Percentiles rank a stretch among this genome's conserved stretches.
phyloP scores from a whole-genome alignment of 306 rosid genomes.

The Trichosanthes cucumerina region DNA sequence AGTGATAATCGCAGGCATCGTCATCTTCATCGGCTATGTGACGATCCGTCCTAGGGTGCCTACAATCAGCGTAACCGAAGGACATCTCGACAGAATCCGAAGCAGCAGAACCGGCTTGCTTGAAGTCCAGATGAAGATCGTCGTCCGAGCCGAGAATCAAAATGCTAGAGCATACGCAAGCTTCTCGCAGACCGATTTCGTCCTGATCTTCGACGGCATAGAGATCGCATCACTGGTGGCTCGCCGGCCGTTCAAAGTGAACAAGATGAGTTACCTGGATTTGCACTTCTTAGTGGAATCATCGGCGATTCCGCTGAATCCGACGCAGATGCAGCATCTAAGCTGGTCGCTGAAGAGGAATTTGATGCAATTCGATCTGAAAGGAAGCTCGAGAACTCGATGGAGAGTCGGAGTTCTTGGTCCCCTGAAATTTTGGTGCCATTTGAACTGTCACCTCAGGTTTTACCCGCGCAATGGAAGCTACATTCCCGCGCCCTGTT shows the following conservation, averaged over 20 bases:
- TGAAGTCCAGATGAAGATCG: conserved; percentile 33
- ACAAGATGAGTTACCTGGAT: conserved; percentile 35
- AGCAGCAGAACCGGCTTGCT: conserved; percentile 40
- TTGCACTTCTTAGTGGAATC: conserved; percentile 30
- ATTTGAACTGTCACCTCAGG: conserved; percentile 49
- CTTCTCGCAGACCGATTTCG: conserved; percentile 40
- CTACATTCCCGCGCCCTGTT: conserved; percentile 40
- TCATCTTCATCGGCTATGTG: conserved; percentile 43
- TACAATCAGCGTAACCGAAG: conserved; percentile 32
- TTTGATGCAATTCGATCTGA: conserved; percentile 37
- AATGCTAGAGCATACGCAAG: conserved; percentile 61
- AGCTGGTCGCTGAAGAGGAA: conserved; percentile 40
- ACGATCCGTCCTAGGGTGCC: conserved; percentile 71
- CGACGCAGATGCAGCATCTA: conserved; percentile 37
- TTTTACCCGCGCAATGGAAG: conserved; percentile 53
- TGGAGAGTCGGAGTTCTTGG: conserved; percentile 63
- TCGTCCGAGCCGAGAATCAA: conserved; percentile 55
- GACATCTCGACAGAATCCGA: conserved; percentile 35
- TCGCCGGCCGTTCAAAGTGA: conserved; percentile 33
- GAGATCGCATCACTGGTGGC: conserved; percentile 42
- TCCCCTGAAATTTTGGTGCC: conserved; percentile 46
- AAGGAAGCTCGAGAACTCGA: conserved; percentile 37
- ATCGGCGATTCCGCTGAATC: conserved; percentile 40
- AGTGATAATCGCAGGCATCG: conserved; percentile 41
- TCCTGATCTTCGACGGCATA: conserved; percentile 38